Conservation (phyloP, 345 rosid species). For the Psidium friedrichsthalianum region DNA sequence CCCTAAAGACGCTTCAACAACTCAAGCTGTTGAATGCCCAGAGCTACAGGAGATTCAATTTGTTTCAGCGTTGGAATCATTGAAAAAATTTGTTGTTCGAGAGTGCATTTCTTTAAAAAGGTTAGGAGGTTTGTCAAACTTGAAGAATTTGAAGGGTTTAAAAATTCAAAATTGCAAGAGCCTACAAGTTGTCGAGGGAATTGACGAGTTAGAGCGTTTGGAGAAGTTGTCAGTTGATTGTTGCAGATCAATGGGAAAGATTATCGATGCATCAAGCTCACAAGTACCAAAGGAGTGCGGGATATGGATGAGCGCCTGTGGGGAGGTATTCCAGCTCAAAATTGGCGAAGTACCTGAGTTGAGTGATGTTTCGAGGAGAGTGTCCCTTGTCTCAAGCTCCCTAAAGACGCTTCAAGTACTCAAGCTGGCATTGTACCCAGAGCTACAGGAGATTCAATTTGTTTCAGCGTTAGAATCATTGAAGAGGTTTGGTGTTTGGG, state of each 20-base stretch:
- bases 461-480: not conserved
- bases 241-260: too few species aligned
- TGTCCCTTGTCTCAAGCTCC: not conserved
- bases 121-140: not conserved
- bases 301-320: too few species aligned
- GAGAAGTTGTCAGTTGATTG: too few species aligned
- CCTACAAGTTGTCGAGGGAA: too few species aligned
- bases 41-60: not conserved
- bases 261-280: too few species aligned
- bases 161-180: too few species aligned
- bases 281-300: too few species aligned
- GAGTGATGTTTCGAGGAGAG: not conserved
- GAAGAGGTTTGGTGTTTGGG: not conserved
- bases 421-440: not conserved
- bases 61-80: not conserved
- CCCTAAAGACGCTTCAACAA: not conserved
- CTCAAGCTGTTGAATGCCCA: not conserved
- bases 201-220: too few species aligned
- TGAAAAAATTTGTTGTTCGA: not conserved
- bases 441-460: not conserved
- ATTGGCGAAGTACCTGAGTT: not conserved
- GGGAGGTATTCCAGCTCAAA: too few species aligned
- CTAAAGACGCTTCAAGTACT: not conserved
- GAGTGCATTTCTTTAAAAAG: not conserved
- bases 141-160: not conserved